phyloP scores from a whole-genome alignment of 768 basidiomycete genomes.

The Mycena albidolilacea region DNA sequence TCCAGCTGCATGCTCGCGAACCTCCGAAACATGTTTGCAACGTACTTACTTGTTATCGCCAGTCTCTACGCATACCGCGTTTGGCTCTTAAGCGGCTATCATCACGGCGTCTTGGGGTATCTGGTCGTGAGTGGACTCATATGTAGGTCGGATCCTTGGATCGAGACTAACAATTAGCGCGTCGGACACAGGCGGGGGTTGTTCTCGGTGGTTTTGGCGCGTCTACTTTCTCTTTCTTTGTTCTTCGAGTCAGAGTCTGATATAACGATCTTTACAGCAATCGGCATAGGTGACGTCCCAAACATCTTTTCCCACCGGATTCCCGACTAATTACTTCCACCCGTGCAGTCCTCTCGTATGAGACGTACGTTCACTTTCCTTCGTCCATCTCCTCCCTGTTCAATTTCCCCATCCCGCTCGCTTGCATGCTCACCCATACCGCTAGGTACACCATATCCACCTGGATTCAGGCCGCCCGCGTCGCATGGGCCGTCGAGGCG shows the following conservation, averaged over 20 bases:
- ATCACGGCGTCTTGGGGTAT: constrained; percentile 54
- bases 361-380: constrained; percentile 47
- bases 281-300: no score
- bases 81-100: constrained; percentile 59
- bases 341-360: constrained; percentile 51
- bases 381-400: neutral
- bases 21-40: no score
- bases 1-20: constrained; percentile 5
- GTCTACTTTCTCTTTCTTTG: no score
- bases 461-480: constrained; percentile 48
- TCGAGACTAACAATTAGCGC: neutral
- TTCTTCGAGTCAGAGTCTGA: no score
- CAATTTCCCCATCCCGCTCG: neutral
- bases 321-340: neutral
- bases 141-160: neutral
- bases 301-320: neutral
- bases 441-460: constrained; percentile 49
- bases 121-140: constrained; percentile 48
- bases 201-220: constrained; percentile 34
- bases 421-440: neutral
- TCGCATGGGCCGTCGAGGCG: constrained; percentile 59
- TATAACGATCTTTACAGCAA: no score
- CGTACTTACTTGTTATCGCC: neutral
- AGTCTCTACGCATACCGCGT: constrained; percentile 63
- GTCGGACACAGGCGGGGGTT: constrained; percentile 46